Conservation (phyloP, 2,329 filamentous ascomycete genomes). For the Triangularia verruculosa region DNA sequence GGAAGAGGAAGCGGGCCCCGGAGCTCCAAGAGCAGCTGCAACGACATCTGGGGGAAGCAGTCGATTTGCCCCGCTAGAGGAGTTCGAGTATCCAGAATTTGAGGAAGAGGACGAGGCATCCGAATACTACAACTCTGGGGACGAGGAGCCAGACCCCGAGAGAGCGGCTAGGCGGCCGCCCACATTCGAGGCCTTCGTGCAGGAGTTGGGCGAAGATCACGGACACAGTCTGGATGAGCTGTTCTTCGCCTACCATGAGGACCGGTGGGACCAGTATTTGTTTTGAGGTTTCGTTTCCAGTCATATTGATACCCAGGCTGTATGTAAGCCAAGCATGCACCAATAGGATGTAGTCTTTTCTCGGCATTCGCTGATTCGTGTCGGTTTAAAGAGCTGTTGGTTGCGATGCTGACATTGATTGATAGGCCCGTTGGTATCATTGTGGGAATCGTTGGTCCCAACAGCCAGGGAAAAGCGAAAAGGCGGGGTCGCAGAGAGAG, state of each 20-base stretch:
- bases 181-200: slow-evolving; percentile 28
- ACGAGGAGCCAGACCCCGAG: slow-evolving; percentile 30
- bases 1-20: slow-evolving; percentile 1
- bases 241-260: slow-evolving; percentile 30
- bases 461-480: background rate
- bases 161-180: slow-evolving; percentile 27
- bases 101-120: slow-evolving; percentile 31
- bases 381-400: background rate
- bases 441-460: background rate
- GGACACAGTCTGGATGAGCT: slow-evolving; percentile 29
- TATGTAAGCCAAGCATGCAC: background rate
- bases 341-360: background rate
- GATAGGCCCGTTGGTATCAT: background rate
- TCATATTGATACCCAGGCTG: background rate
- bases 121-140: slow-evolving; percentile 30
- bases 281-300: slow-evolving; percentile 20
- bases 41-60: background rate
- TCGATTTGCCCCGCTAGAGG: background rate
- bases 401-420: background rate
- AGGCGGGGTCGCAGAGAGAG: background rate
- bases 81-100: slow-evolving; percentile 19
- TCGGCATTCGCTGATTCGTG: background rate
- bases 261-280: slow-evolving; percentile 32
- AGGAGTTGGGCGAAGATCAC: slow-evolving; percentile 28
- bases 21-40: background rate